Evolutionary conservation across 257 asterid genomes (phyloP), one percentile per base, ranked within the genome.

Genomic region (Thymus quinquecostatus): DNA sequence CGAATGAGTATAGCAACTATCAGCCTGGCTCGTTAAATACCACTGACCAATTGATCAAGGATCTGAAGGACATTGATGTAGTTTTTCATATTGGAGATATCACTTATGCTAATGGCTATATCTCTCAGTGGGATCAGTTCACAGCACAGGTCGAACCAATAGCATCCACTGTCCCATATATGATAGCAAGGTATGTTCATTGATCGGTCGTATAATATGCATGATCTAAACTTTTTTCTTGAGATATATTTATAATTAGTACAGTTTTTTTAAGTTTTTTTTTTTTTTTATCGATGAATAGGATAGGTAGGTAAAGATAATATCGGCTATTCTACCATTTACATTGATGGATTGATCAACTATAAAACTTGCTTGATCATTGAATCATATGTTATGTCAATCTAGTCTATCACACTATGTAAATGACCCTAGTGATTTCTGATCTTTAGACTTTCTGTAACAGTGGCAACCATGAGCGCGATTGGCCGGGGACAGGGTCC

Each of bases 41-140:
- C 30, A 93, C 98, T 0, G 97, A 91, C 71, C 96, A 86, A 74
- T 80, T 91, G 77, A 82, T 91, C 67, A 77, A 78, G 41, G 97
- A 93, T 70, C 84, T 93, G 36, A 72, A 80, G 10, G 75, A 85
- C 80, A 75, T 73, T 44, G 90, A 87, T 73, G 75, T 86, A 48
- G 88, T 87, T 66, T 83, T 87, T 77, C 93, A 85, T 57, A 85
- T 85, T 9, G 90, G 90, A 74, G 93, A 87, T 75, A 58, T 87
- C 65, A 11, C 86, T 1, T 87, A 87, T 57, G 83, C 90, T 10
- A 87, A 87, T 45, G 93, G 93, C 64, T 87, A 87, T 64, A 75
- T 87, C 76, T 87, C 93, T 48, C 90, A 85, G 49, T 93, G 98
- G 98, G 98, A 93, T 75, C 97, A 93, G 66, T 93, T 93, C 77